Conservation (phyloP, 768 basidiomycete genomes). For the Lactifluus pinguis region DNA sequence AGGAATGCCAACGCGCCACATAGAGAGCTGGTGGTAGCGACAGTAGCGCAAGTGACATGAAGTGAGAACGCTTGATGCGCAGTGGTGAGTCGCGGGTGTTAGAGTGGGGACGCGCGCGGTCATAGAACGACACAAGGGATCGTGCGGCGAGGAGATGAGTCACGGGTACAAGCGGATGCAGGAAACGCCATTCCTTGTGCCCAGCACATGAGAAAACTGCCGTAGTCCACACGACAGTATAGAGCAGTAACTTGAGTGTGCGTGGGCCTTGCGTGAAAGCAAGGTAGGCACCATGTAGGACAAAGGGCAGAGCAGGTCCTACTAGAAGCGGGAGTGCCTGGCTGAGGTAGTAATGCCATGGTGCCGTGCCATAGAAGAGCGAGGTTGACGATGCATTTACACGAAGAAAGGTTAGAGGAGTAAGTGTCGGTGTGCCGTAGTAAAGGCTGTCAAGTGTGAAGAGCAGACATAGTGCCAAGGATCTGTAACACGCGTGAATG, state of each 20-base stretch:
- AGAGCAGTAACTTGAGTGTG: constrained; percentile 34
- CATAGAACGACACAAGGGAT: constrained; percentile 43
- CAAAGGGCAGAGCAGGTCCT: constrained; percentile 64
- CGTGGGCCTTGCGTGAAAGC: constrained; percentile 23
- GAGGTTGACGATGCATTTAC: constrained; percentile 83
- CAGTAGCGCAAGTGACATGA: constrained; percentile 35
- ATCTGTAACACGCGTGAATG: constrained; percentile 1
- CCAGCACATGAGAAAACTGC: constrained; percentile 67
- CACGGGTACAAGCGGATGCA: constrained; percentile 84
- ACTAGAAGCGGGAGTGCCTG: constrained; percentile 83
- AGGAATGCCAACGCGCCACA: constrained; percentile 64
- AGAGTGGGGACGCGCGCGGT: constrained; percentile 12
- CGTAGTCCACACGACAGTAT: constrained; percentile 51
- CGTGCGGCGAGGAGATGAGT: constrained; percentile 72
- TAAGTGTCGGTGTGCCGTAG: constrained; percentile 58
- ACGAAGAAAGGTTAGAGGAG: constrained; percentile 71
- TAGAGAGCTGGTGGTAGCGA: constrained; percentile 59
- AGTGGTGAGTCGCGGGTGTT: not conserved
- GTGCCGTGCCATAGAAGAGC: constrained; percentile 80
- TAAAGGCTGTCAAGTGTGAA: constrained; percentile 56
- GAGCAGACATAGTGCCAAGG: constrained; percentile 9
- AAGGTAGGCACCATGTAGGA: constrained; percentile 40
- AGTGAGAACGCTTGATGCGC: not conserved
- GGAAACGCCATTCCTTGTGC: constrained; percentile 97
- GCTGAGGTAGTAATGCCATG: constrained; percentile 83